Percentiles rank a stretch among this genome's conserved stretches.
Evolutionary conservation across 2,329 filamentous ascomycete genomes (phyloP).

Genomic region (Diplodia sapinea): DNA sequence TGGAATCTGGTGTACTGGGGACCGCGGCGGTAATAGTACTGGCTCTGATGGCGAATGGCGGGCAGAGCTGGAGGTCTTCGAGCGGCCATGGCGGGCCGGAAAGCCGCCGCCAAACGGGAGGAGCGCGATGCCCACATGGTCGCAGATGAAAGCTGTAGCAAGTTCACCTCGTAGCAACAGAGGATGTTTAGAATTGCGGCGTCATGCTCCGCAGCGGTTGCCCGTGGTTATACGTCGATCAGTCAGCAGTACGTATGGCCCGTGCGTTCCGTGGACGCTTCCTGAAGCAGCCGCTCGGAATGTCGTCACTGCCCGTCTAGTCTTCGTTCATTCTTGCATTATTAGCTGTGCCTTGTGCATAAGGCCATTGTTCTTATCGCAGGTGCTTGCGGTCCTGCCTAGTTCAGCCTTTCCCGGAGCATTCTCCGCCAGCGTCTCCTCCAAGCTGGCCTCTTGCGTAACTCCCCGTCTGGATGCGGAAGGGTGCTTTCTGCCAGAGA

Average conservation of each 20-base stretch:
- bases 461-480: background rate
- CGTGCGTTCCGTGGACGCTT: conserved; percentile 18
- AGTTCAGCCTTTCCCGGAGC: background rate
- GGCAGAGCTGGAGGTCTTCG: conserved; percentile 1
- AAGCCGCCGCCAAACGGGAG: background rate
- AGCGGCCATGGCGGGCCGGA: background rate
- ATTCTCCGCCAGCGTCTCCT: background rate
- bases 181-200: background rate
- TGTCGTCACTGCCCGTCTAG: background rate
- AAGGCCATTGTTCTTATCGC: background rate
- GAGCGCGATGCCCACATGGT: conserved; percentile 19
- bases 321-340: background rate
- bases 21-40: conserved; percentile 15
- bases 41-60: conserved; percentile 11
- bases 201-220: background rate
- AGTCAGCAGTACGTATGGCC: conserved; percentile 4
- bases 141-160: background rate
- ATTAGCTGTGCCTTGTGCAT: too few relatives aligned
- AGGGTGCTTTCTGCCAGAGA: background rate
- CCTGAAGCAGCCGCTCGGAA: background rate
- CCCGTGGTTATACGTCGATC: background rate
- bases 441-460: background rate
- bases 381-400: background rate
- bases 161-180: background rate
- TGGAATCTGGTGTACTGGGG: conserved; percentile 42